These are phyloP conservation scores for Nigrospora oryzae DNA, from an alignment of 2,329 filamentous ascomycete genomes.

Conservation along the genomic window DNA sequence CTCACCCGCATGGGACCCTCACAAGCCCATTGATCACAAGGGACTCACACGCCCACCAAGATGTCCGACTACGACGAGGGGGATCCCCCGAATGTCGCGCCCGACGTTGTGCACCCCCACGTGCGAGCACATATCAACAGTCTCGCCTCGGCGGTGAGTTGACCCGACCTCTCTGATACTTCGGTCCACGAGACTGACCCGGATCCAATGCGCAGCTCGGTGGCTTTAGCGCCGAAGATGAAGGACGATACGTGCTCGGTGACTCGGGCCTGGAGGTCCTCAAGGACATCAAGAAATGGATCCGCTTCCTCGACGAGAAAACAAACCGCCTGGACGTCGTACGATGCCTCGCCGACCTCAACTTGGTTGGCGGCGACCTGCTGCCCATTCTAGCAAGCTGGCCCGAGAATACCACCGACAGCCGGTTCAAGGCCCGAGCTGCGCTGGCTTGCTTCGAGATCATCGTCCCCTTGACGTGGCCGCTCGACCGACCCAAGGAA, in stretches of 20 bases:
- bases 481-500: slow-evolving; percentile 68
- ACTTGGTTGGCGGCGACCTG: slow-evolving; percentile 83
- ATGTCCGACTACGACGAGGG: too few species aligned
- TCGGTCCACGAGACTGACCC: slow-evolving; percentile 1
- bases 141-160: slow-evolving; percentile 80
- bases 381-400: slow-evolving; percentile 81
- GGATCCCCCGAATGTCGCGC: slow-evolving; percentile 5
- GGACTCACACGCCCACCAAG: too few species aligned
- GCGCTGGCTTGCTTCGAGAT: slow-evolving; percentile 84
- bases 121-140: slow-evolving; percentile 90
- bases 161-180: slow-evolving; percentile 1
- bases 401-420: slow-evolving; percentile 64
- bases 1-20: too few species aligned
- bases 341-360: slow-evolving; percentile 83
- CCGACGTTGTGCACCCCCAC: slow-evolving; percentile 74
- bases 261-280: slow-evolving; percentile 89
- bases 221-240: slow-evolving; percentile 69
- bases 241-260: slow-evolving; percentile 78
- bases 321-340: slow-evolving; percentile 91
- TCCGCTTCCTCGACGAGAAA: slow-evolving; percentile 90
- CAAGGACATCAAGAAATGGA: slow-evolving; percentile 90
- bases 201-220: slow-evolving; percentile 57
- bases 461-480: slow-evolving; percentile 90
- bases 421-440: slow-evolving; percentile 68
- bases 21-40: too few species aligned